Evolutionary conservation across 495 filamentous ascomycete genomes (phyloP).

Genomic region (Penicillium angulare): DNA sequence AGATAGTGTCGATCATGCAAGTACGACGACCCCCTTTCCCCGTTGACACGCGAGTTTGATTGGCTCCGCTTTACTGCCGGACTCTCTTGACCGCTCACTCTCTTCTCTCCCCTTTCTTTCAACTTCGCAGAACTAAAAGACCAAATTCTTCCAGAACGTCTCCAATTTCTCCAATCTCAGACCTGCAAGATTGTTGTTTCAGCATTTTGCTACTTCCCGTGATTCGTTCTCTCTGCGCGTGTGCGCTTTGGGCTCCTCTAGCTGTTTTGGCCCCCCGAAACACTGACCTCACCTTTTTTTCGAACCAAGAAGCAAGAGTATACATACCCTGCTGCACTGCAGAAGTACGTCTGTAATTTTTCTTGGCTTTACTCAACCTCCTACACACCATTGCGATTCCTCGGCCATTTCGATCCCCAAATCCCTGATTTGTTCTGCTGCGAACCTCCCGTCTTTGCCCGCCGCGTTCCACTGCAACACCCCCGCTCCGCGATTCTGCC

Average conservation of each 20-base stretch:
- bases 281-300: neutral
- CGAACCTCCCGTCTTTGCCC: neutral
- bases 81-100: slow-evolving; percentile 20
- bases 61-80: slow-evolving; percentile 21
- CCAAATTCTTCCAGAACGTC: neutral
- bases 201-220: neutral
- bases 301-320: slow-evolving; percentile 14
- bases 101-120: slow-evolving; percentile 23
- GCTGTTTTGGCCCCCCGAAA: slow-evolving; percentile 3
- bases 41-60: slow-evolving; percentile 14
- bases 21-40: slow-evolving; percentile 2
- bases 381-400: neutral
- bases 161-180: neutral
- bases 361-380: neutral
- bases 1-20: slow-evolving; percentile 1
- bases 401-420: neutral
- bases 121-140: neutral
- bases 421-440: neutral
- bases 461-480: slow-evolving; percentile 15
- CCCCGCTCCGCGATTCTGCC: slow-evolving; percentile 22
- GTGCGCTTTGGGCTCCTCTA: slow-evolving; percentile 1
- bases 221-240: neutral
- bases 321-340: slow-evolving; percentile 14
- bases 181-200: neutral
- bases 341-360: neutral